Evolutionary conservation across 2,329 filamentous ascomycete genomes (phyloP).

Genomic region (Piedraia hortae): DNA sequence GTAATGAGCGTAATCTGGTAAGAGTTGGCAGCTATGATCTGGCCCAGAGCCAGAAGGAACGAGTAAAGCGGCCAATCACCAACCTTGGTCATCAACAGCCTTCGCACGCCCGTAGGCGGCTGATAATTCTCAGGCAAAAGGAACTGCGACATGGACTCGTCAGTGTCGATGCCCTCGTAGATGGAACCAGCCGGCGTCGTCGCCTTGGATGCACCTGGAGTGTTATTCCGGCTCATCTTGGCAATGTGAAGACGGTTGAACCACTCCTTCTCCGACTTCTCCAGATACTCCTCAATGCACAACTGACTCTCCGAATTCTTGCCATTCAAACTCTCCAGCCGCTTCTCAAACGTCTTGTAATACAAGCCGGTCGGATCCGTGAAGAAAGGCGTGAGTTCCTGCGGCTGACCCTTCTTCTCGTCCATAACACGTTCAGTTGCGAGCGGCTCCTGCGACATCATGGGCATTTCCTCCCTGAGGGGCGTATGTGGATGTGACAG

Average conservation of each 20-base stretch:
- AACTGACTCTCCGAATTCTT: slow-evolving; percentile 29
- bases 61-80: slow-evolving; percentile 39
- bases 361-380: slow-evolving; percentile 36
- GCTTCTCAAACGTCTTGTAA: slow-evolving; percentile 29
- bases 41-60: slow-evolving; percentile 31
- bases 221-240: slow-evolving; percentile 24
- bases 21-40: slow-evolving; percentile 37
- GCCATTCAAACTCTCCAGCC: slow-evolving; percentile 26
- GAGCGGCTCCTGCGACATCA: slow-evolving; percentile 12
- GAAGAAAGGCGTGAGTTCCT: slow-evolving; percentile 40
- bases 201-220: slow-evolving; percentile 7
- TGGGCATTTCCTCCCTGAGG: slow-evolving; percentile 4
- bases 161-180: slow-evolving; percentile 15
- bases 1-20: slow-evolving; percentile 42
- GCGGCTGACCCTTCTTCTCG: slow-evolving; percentile 33
- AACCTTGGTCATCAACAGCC: slow-evolving; percentile 27
- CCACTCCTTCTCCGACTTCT: slow-evolving; percentile 40
- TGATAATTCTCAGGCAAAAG: slow-evolving; percentile 27
- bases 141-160: slow-evolving; percentile 24
- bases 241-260: slow-evolving; percentile 30
- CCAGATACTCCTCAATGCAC: slow-evolving; percentile 37
- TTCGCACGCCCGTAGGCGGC: slow-evolving; percentile 27
- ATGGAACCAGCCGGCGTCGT: slow-evolving; percentile 16
- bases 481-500: slow-evolving; percentile 8
- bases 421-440: slow-evolving; percentile 30